Conservation (phyloP, 2,329 filamentous ascomycete species). For the Tolypocladium album region DNA sequence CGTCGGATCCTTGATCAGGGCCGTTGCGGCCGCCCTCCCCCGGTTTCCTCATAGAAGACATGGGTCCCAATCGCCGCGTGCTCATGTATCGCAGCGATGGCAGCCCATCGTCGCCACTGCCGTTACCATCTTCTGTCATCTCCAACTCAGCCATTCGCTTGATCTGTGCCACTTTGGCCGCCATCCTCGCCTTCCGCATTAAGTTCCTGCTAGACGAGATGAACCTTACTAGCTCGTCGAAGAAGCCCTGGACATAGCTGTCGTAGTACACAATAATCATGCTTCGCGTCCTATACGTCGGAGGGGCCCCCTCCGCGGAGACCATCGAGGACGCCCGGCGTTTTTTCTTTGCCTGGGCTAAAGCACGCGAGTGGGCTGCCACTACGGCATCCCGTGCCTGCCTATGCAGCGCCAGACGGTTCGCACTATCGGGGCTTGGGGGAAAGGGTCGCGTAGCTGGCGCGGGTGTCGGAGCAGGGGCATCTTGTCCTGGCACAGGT, state of each 20-base stretch:
- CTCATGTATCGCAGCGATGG: constrained; percentile 30
- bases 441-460: constrained; percentile 16
- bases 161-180: constrained; percentile 60
- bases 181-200: constrained; percentile 81
- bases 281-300: constrained; percentile 57
- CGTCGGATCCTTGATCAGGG: constrained; percentile 25
- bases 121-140: constrained; percentile 36
- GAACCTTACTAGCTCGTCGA: constrained; percentile 73
- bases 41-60: constrained; percentile 14
- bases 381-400: constrained; percentile 34
- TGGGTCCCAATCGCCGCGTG: constrained; percentile 20
- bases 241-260: constrained; percentile 70
- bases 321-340: constrained; percentile 40
- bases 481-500: constrained; percentile 2
- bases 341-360: constrained; percentile 37
- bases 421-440: constrained; percentile 7
- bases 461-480: constrained; percentile 2
- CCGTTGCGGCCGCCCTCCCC: constrained; percentile 11
- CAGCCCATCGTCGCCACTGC: constrained; percentile 25
- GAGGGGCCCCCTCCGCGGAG: constrained; percentile 34
- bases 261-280: constrained; percentile 92
- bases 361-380: constrained; percentile 32
- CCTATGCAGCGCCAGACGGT: constrained; percentile 13
- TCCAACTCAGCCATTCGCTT: constrained; percentile 49
- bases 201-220: constrained; percentile 72